These are phyloP conservation scores for Fraxinus ornus DNA, from an alignment of 305 asterid genomes.

Conservation along the genomic window DNA sequence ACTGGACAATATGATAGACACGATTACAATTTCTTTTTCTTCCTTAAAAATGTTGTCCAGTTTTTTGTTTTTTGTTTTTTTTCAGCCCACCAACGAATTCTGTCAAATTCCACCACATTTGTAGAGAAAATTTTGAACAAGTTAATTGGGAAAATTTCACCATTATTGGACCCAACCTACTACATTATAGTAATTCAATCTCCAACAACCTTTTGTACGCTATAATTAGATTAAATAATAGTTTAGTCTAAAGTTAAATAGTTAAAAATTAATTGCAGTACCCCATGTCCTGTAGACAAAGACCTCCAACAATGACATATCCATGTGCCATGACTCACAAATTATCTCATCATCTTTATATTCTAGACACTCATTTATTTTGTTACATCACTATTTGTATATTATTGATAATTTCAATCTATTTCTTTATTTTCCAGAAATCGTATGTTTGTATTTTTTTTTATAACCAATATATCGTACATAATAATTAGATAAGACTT, in stretches of 20 bases:
- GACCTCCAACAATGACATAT: not conserved
- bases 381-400: conserved; percentile 26
- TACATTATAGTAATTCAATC: too few relatives aligned
- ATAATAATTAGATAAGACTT: not conserved
- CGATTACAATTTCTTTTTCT: not conserved
- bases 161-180: not conserved
- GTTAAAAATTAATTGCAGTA: not conserved
- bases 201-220: not conserved
- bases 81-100: not conserved
- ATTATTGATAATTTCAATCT: not conserved
- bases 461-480: not conserved
- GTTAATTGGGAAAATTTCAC: not conserved
- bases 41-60: not conserved
- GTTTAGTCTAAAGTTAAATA: not conserved
- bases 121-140: not conserved
- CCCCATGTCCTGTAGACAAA: not conserved
- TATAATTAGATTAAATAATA: not conserved
- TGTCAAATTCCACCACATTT: not conserved
- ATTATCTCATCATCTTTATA: conserved; percentile 21
- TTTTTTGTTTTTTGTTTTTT: not conserved
- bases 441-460: not conserved
- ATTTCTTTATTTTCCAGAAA: not conserved
- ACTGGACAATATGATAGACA: not conserved
- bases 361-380: conserved; percentile 23
- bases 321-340: conserved; percentile 6